A percentile compares a stretch with the other conserved stretches of the same genome.
These are phyloP conservation scores for Akanthomyces lecanii DNA, from an alignment of 2,329 filamentous ascomycete species.

Conservation along the genomic window DNA sequence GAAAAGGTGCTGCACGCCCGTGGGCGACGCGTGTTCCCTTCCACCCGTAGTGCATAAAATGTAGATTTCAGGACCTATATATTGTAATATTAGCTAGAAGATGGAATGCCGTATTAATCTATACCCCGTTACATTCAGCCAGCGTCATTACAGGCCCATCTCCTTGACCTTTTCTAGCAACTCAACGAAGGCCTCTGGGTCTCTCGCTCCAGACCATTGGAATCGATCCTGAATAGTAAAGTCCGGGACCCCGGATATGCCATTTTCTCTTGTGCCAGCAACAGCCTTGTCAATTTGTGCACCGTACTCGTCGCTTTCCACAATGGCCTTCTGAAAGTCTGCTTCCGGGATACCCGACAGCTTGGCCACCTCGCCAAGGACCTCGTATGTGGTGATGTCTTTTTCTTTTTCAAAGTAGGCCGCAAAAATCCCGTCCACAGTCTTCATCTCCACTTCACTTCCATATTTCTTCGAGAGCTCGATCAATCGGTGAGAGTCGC, in stretches of 20 bases:
- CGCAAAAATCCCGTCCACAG: slow-evolving; percentile 43
- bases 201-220: slow-evolving; percentile 65
- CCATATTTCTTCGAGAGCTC: slow-evolving; percentile 47
- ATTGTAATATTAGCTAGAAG: background rate
- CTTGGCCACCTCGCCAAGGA: slow-evolving; percentile 33
- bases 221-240: slow-evolving; percentile 67
- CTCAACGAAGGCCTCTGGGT: slow-evolving; percentile 58
- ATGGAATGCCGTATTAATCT: no score
- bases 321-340: slow-evolving; percentile 33
- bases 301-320: slow-evolving; percentile 47
- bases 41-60: background rate
- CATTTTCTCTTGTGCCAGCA: slow-evolving; percentile 25
- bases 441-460: slow-evolving; percentile 50
- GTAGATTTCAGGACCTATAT: background rate
- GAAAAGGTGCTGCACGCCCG: slow-evolving; percentile 35
- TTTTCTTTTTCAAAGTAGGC: slow-evolving; percentile 40
- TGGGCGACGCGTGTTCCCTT: slow-evolving; percentile 19
- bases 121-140: background rate
- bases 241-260: slow-evolving; percentile 64
- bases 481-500: slow-evolving; percentile 42
- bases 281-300: slow-evolving; percentile 31
- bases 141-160: background rate
- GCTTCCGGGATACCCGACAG: slow-evolving; percentile 43
- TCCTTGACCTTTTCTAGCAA: slow-evolving; percentile 57
- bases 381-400: slow-evolving; percentile 39